A percentile compares a stretch with the other conserved stretches of the same genome.
These are phyloP conservation scores for Pseudogymnoascus sp. DNA, from an alignment of 2,329 filamentous ascomycete genomes.

Conservation along the genomic window DNA sequence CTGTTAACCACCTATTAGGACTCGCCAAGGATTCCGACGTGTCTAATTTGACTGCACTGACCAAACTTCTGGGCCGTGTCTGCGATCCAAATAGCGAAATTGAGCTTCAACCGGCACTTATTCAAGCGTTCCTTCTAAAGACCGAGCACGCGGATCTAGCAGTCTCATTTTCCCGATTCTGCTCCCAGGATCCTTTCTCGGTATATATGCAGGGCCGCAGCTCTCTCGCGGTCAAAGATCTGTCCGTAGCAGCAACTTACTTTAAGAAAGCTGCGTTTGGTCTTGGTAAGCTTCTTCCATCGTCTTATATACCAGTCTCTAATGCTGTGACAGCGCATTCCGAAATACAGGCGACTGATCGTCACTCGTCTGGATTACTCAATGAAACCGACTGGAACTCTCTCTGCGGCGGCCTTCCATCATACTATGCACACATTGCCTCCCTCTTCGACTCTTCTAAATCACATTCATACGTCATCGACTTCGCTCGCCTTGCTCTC, in stretches of 20 bases:
- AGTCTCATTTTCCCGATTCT: constrained; percentile 49
- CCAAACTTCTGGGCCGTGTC: constrained; percentile 58
- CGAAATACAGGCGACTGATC: constrained; percentile 29
- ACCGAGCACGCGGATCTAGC: constrained; percentile 54
- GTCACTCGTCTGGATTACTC: constrained; percentile 60
- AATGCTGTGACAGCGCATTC: constrained; percentile 20
- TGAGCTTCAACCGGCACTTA: constrained; percentile 52
- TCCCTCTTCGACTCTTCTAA: constrained; percentile 72
- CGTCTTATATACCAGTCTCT: neutral
- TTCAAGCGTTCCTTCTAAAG: constrained; percentile 57
- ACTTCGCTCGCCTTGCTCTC: constrained; percentile 72
- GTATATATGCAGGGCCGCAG: constrained; percentile 82
- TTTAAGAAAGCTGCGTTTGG: constrained; percentile 81
- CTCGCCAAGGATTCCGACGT: constrained; percentile 45
- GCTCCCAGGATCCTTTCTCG: constrained; percentile 52
- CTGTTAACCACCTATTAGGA: constrained; percentile 56
- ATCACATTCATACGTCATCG: constrained; percentile 71
- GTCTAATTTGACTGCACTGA: constrained; percentile 52
- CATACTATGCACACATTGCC: constrained; percentile 82
- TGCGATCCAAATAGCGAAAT: constrained; percentile 61
- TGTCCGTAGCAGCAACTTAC: constrained; percentile 61
- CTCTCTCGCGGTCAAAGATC: constrained; percentile 65
- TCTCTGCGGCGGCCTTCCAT: constrained; percentile 65
- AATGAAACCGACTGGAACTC: constrained; percentile 66
- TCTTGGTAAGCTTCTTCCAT: constrained; percentile 56